Conservation (phyloP, 495 filamentous ascomycete genomes). For the Chaetomium cochliodes region DNA sequence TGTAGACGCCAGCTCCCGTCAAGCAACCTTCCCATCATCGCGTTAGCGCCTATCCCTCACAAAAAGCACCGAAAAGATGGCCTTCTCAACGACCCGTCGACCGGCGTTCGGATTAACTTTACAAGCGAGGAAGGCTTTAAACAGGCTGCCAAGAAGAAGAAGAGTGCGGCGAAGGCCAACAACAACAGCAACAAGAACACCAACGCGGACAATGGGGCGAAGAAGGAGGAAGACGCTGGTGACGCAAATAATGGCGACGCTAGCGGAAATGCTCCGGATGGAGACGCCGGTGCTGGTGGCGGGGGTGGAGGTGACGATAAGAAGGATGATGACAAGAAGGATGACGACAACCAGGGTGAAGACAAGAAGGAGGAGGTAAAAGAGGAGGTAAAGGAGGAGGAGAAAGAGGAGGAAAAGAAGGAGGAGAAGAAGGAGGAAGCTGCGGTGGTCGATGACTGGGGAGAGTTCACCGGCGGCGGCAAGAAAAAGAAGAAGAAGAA, state of each 20-base stretch:
- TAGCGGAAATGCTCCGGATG: conserved; percentile 22
- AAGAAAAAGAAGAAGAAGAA: conserved; percentile 49
- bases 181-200: conserved; percentile 24
- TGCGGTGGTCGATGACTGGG: conserved; percentile 29
- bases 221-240: conserved; percentile 44
- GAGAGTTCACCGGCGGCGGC: neutral
- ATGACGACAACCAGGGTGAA: conserved; percentile 33
- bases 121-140: conserved; percentile 47
- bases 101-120: conserved; percentile 43
- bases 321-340: conserved; percentile 33
- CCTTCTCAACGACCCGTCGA: conserved; percentile 34
- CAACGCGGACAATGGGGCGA: conserved; percentile 42
- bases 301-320: conserved; percentile 31
- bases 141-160: conserved; percentile 45
- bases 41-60: neutral
- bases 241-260: conserved; percentile 30
- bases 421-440: conserved; percentile 28
- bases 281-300: conserved; percentile 26
- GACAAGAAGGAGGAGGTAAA: conserved; percentile 38
- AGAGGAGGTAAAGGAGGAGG: conserved; percentile 34
- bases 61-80: conserved; percentile 22
- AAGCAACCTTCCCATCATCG: conserved; percentile 2
- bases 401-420: conserved; percentile 29
- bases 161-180: conserved; percentile 27
- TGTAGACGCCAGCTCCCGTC: conserved; percentile 10